Evolutionary conservation across 148 eudicot genomes (phyloP), one percentile per base, ranked within the genome.

Genomic region (Talinum fruticosum): DNA sequence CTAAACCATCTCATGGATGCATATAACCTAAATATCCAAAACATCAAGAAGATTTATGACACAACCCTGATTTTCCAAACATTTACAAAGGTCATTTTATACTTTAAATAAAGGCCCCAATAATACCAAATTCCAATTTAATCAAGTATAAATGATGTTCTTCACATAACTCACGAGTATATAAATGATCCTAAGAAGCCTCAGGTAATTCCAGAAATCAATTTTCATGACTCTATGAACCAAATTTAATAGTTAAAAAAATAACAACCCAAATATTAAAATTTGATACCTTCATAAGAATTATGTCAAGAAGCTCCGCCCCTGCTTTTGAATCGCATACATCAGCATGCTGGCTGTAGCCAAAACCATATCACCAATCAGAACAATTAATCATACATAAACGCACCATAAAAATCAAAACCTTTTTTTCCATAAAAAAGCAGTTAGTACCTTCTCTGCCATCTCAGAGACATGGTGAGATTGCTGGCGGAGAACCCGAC

Each of bases 241-340:
- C 5, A 45, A 36, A 10, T 45, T 8, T 4, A n/a, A 36, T n/a
- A 76, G 53, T 41, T 6, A 6, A 41, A 8, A 8, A 41, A 41
- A 6, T 41, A 41, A 0, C 35, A 35, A 4, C 53, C 33, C 3
- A 72, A 3, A 33, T 10, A 6, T 8, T 26, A 69, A 59, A 41
- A 32, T 33, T 34, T 26, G 14, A 0, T 85, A 89, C 91, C 91
- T 87, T 83, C 57, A 51, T 70, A 47, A 85, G 86, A 85, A 89
- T 89, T 59, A 87, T 32, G 61, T 89, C 91, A 29, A 85, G 81
- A 65, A 88, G 85, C 47, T 89, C 89, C 15, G 83, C 84, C 35
- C 89, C 87, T 1, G 82, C 85, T 61, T 79, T 82, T 0, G 83
- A 78, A 77, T 84, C 86, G 61, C 67, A 57, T 2, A 38, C n/a